These are phyloP conservation scores for Thuidium tamariscinum DNA, from an alignment of 225 moss, liverwort and hornwort species.

Conservation along the genomic window DNA sequence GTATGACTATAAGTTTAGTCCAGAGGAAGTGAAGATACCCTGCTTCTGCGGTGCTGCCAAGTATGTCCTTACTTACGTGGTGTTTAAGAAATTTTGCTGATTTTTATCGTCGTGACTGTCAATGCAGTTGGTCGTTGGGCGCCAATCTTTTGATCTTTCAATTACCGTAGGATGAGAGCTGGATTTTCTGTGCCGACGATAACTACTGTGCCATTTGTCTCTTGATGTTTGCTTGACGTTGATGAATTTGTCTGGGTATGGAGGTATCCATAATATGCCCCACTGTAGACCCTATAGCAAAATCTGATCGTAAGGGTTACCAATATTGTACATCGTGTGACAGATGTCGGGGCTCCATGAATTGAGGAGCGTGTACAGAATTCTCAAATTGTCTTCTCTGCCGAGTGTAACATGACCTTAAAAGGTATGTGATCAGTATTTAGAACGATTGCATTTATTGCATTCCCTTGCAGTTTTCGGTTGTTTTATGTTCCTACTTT, in stretches of 20 bases:
- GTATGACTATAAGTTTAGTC: slow-evolving; percentile 46
- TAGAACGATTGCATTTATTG: neutral
- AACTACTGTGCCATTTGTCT: neutral
- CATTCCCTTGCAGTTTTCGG: neutral
- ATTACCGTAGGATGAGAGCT: neutral
- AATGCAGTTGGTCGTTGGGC: neutral
- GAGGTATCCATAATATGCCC: neutral
- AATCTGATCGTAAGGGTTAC: neutral
- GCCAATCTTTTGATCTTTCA: neutral
- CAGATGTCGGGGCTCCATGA: slow-evolving; percentile 48
- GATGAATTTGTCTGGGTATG: neutral
- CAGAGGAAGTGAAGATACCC: slow-evolving; percentile 51
- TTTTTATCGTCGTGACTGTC: neutral
- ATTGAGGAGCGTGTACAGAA: slow-evolving; percentile 5
- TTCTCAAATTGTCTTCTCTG: neutral
- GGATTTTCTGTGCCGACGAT: neutral
- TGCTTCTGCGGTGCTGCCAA: slow-evolving; percentile 46
- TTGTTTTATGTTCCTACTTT: neutral
- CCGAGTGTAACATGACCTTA: neutral
- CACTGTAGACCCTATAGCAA: neutral
- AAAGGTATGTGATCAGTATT: slow-evolving; percentile 9
- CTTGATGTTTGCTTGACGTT: neutral
- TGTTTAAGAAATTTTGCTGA: neutral
- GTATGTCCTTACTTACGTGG: slow-evolving; percentile 4
- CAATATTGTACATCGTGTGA: neutral